Evolutionary conservation across 352 stramenopile genomes (phyloP), one percentile per base, ranked within the genome.

Genomic region (Phytophthora citrophthora): DNA sequence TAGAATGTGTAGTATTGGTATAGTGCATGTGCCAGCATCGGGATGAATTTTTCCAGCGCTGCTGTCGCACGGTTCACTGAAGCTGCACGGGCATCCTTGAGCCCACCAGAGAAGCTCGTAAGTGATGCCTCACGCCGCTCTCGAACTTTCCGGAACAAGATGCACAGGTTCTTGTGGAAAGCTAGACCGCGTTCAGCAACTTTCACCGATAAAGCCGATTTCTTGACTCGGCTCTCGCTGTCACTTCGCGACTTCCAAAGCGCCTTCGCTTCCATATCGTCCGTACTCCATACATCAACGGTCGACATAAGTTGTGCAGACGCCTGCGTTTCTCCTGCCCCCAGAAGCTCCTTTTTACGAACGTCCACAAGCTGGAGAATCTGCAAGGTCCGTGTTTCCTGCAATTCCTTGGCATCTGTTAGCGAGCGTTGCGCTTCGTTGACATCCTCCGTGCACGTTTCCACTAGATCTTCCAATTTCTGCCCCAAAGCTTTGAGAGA

Each of bases 1-100:
- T 89, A 80, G 55, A 91, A 91, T 24, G 89, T 72, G 27, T 84
- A 89, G 48, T 86, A 90, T 8, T 63, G 49, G 12, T 49, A 60
- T 9, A 92, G 54, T 1, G 72, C 65, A 6, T 53, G 55, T 10
- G 70, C 75, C 11, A 94, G 70, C 48, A 81, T 80, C 3, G 78
- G 73, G 13, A 94, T 76, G 20, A 71, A 79, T 2, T 32, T 39
- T 55, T 72, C 56, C 39, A 93, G 53, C 15, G 77, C 71, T 12
- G 53, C 47, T 12, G 71, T 74, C 9, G 81, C 69, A 5, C 60
- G 56, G 3, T 67, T 44, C 43, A 81, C 62, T 0, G 68, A 82
- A 4, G 32, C 34, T 8, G 41, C 13, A 15, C 70, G 57, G 12
- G 54, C 38, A n/a, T 71, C 63, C 26, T 87, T 57, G 54, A 77